These are phyloP conservation scores for Spongospora subterranea DNA, from an alignment of 208 protist species.

Conservation along the genomic window DNA sequence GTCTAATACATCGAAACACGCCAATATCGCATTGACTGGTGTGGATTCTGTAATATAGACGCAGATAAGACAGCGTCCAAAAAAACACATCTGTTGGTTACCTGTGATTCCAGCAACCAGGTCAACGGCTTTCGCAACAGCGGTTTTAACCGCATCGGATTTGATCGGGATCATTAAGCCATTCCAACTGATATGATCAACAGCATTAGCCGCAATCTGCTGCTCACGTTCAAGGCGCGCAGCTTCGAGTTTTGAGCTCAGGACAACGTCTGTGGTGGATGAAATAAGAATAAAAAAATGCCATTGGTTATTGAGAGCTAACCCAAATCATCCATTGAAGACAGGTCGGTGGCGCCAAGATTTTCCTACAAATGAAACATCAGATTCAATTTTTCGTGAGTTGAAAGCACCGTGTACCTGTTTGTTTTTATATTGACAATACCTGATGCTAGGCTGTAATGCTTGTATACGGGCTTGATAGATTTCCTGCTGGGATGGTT, in stretches of 20 bases:
- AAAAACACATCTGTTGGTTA: neutral
- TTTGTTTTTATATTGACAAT: slow-evolving; percentile 8
- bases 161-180: neutral
- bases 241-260: neutral
- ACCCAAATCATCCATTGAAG: too few relatives aligned
- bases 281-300: neutral
- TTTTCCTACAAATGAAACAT: too few relatives aligned
- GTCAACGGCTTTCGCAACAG: neutral
- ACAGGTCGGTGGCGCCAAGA: too few relatives aligned
- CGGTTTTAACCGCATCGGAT: slow-evolving; percentile 20
- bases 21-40: neutral
- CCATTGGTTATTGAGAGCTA: too few relatives aligned
- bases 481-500: neutral
- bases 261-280: neutral
- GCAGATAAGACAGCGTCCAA: neutral
- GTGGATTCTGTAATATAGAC: neutral
- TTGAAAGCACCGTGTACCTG: neutral
- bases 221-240: neutral
- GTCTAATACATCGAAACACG: slow-evolving; percentile 22
- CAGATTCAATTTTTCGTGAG: too few relatives aligned
- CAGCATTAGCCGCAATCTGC: slow-evolving; percentile 21
- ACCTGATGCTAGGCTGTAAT: slow-evolving; percentile 29
- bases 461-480: neutral
- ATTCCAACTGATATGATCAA: neutral
- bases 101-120: neutral